Evolutionary conservation across 169 alveolate species (phyloP).

Genomic region (Eimeria mitis): DNA sequence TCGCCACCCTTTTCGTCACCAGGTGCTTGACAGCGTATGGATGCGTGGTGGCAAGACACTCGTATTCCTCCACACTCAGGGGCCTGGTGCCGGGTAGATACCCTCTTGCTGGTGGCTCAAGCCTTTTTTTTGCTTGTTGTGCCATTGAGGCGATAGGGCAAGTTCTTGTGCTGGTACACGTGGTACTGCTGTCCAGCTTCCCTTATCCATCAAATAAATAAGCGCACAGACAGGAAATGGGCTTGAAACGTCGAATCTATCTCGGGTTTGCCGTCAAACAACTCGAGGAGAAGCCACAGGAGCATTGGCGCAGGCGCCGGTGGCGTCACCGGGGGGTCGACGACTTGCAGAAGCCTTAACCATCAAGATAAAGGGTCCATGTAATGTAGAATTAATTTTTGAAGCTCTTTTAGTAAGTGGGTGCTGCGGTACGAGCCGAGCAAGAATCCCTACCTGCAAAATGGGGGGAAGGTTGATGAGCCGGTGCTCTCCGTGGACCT

Average conservation of each 20-base stretch:
- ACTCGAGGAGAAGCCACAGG: conserved; percentile 13
- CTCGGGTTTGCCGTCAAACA: background rate
- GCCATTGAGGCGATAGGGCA: conserved; percentile 31
- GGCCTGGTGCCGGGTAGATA: conserved; percentile 58
- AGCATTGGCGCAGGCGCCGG: conserved; percentile 4
- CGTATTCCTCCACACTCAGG: conserved; percentile 55
- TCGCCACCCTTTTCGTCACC: background rate
- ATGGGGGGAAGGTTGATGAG: background rate
- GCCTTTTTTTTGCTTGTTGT: background rate
- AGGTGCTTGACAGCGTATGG: conserved; percentile 53
- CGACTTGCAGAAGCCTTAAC: background rate
- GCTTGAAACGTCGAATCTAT: background rate
- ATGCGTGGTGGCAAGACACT: conserved; percentile 60
- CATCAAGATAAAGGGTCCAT: background rate
- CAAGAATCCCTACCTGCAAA: background rate
- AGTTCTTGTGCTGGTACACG: background rate
- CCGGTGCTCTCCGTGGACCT: background rate
- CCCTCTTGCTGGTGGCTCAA: background rate
- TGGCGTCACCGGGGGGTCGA: conserved; percentile 25
- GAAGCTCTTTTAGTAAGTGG: background rate
- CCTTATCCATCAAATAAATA: background rate
- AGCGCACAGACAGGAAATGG: background rate
- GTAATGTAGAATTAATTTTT: background rate
- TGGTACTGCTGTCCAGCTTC: background rate
- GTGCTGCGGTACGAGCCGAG: background rate